A percentile compares a stretch with the other conserved stretches of the same genome.
Evolutionary conservation across 805 yeast species (phyloP).

Genomic region (Monosporozyma yasuniensis): DNA sequence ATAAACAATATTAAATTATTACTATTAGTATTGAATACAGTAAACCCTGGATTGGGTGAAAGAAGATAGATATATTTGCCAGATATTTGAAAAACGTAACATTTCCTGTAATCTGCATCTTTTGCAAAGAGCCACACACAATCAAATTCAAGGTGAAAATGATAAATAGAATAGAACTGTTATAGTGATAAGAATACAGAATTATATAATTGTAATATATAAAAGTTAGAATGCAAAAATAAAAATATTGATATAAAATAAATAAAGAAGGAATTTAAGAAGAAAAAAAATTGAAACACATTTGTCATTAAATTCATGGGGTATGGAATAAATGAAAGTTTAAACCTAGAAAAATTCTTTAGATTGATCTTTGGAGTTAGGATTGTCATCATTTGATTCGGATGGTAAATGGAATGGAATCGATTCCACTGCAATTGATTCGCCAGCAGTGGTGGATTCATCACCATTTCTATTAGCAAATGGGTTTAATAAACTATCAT

Average conservation of each 20-base stretch:
- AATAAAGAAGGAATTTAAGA: not conserved
- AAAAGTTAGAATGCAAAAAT: not conserved
- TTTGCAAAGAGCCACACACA: too few relatives aligned
- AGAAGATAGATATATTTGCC: too few relatives aligned
- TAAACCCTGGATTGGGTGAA: too few relatives aligned
- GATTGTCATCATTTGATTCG: not conserved
- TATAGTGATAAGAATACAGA: not conserved
- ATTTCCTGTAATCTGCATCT: too few relatives aligned
- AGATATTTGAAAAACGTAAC: too few relatives aligned
- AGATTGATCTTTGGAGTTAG: not conserved
- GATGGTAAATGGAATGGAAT: not conserved
- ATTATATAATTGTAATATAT: not conserved
- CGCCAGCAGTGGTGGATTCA: not conserved
- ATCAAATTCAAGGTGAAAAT: too few relatives aligned
- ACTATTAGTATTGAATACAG: too few relatives aligned
- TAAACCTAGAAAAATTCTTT: not conserved
- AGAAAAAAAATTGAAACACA: too few relatives aligned
- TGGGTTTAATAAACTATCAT: conserved; percentile 1
- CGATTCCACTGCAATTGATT: conserved; percentile 1
- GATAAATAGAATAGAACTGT: not conserved
- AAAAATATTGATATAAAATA: not conserved
- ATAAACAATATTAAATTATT: too few relatives aligned
- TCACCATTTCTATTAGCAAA: not conserved
- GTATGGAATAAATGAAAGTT: not conserved
- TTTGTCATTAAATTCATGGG: too few relatives aligned